Conservation (phyloP, 2,329 filamentous ascomycete genomes). For the Exophiala bonariae region DNA sequence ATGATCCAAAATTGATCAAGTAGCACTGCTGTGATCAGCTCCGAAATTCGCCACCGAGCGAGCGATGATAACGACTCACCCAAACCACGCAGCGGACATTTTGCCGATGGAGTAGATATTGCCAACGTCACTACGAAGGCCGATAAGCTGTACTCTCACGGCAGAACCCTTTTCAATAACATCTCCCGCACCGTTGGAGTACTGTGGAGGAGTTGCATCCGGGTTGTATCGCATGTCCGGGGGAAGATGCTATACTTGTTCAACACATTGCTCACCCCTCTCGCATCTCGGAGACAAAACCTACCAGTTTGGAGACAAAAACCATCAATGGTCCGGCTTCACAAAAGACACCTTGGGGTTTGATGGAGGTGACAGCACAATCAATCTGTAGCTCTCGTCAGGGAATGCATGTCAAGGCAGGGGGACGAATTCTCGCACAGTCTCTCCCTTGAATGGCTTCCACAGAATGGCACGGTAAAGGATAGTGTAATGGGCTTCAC, state of each 20-base stretch:
- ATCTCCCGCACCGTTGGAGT: conserved; percentile 86
- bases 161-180: conserved; percentile 93
- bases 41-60: background rate
- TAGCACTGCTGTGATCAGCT: conserved; percentile 14
- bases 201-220: conserved; percentile 94
- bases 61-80: conserved; percentile 34
- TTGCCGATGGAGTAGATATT: conserved; percentile 97
- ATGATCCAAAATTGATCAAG: too few species aligned
- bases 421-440: conserved; percentile 53
- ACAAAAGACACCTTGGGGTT: conserved; percentile 78
- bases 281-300: conserved; percentile 13
- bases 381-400: conserved; percentile 67
- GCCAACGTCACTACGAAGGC: conserved; percentile 87
- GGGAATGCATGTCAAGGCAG: background rate
- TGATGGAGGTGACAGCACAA: conserved; percentile 87
- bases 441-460: conserved; percentile 97
- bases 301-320: conserved; percentile 50
- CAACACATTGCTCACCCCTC: conserved; percentile 11
- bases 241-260: conserved; percentile 61
- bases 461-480: conserved; percentile 95
- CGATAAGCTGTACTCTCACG: conserved; percentile 90
- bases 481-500: conserved; percentile 90
- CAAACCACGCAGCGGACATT: conserved; percentile 73
- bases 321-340: conserved; percentile 50
- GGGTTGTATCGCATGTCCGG: conserved; percentile 90